phyloP scores from a whole-genome alignment of 2,329 filamentous ascomycete species.

The Stylonectria norvegica region DNA sequence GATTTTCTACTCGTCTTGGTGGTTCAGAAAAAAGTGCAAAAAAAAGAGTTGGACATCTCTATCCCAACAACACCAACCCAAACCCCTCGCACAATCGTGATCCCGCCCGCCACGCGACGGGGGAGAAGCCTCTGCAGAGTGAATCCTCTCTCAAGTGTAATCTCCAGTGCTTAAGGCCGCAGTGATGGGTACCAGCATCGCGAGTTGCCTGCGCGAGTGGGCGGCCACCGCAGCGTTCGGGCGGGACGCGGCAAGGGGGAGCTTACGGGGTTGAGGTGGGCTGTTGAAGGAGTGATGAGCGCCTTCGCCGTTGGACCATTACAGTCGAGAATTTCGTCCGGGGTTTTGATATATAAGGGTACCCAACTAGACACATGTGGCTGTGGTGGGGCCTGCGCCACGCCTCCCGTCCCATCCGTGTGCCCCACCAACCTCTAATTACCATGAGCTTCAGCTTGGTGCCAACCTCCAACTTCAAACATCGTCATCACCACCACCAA shows the following conservation, averaged over 20 bases:
- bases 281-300: constrained; percentile 45
- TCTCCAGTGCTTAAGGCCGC: constrained; percentile 66
- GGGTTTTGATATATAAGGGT: constrained; percentile 25
- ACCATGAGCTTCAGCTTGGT: too few species aligned
- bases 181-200: constrained; percentile 50
- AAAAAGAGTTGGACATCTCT: constrained; percentile 50
- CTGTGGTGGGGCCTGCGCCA: neutral
- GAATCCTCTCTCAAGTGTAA: constrained; percentile 66
- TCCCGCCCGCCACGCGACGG: constrained; percentile 69
- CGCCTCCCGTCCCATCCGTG: too few species aligned
- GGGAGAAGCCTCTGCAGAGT: constrained; percentile 70
- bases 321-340: constrained; percentile 44
- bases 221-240: constrained; percentile 64
- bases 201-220: constrained; percentile 66
- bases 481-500: too few species aligned
- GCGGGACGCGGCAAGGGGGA: constrained; percentile 59
- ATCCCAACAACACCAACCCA: constrained; percentile 54
- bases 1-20: too few species aligned
- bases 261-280: constrained; percentile 53
- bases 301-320: constrained; percentile 61
- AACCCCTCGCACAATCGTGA: constrained; percentile 57
- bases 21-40: constrained; percentile 22
- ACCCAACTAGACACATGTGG: neutral
- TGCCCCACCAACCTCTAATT: too few species aligned
- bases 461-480: too few species aligned